A percentile compares a stretch with the other conserved stretches of the same genome.
Evolutionary conservation across 2,329 filamentous ascomycete species (phyloP).

Genomic region (Penicillium janthinellum): DNA sequence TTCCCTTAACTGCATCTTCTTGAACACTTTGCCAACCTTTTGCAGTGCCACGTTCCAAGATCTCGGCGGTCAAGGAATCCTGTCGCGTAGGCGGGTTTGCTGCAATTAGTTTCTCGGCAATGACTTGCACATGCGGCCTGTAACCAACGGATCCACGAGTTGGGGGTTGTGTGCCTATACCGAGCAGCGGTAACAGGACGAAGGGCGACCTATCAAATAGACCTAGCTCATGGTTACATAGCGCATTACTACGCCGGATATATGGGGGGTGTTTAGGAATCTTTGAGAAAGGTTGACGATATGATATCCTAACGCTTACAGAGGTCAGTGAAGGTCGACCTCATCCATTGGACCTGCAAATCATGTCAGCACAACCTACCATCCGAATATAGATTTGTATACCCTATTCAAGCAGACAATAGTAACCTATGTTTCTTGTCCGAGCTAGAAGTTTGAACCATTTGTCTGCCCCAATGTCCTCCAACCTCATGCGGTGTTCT

Average conservation of each 20-base stretch:
- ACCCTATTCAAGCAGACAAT: no score
- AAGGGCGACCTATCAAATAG: not conserved
- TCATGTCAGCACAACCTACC: no score
- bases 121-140: not conserved
- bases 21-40: constrained; percentile 18
- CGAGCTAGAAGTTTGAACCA: not conserved
- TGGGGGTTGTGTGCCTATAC: not conserved
- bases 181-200: not conserved
- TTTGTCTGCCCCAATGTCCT: not conserved
- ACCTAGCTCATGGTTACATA: no score
- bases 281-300: no score
- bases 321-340: no score
- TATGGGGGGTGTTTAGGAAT: no score
- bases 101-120: constrained; percentile 1
- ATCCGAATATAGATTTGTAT: no score
- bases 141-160: not conserved
- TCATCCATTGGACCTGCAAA: no score
- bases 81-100: constrained; percentile 1
- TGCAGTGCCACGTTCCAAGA: constrained; percentile 17
- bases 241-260: no score
- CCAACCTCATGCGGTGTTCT: not conserved
- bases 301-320: no score
- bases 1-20: constrained; percentile 17
- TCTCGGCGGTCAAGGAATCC: constrained; percentile 16
- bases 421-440: no score